Base-by-base conservation (phyloP, 1,284 basidiomycete species). In the Pascua sp. region DNA sequence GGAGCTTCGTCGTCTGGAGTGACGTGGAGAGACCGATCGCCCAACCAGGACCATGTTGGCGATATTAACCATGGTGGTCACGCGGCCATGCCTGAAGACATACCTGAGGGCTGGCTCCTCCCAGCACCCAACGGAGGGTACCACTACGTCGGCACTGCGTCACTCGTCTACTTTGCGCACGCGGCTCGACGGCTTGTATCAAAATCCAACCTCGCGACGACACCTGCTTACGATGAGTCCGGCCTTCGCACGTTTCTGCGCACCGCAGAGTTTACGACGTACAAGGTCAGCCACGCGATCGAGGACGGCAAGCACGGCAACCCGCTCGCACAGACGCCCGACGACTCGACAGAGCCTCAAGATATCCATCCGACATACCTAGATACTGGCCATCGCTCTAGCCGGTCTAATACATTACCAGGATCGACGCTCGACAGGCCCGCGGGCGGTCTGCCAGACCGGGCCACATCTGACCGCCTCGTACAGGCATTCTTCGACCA, bases 101-200 rank as follows among this genome's bases (percentile, higher is more conserved):
- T 59, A 24, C 64, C 64, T 10, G 64, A 65, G 47, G 64, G 64
- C 10, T 55, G 59, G 50, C 53, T 65, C 9, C 55, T 65, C 18
- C 57, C 64, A 1, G 61, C 59, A 3, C 61, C 64, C 1, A 36
- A 57, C 42, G 64, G 63, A 4, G 63, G 64, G 4, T 39, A 59
- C 44, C 59, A 61, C 44, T 65, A 65, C 32, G 55, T 65, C 50
- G 64, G 64, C 1, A 44, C 64, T 2, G 54, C 64, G 13, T 59
- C 56, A 8, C 52, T 57, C 7, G 41, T 65, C 42, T 57, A 53
- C n/a, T 65, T 65, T 42, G 61, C 64, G 1, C 39, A 47, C 10
- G 39, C 40, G 16, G 59, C 44, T 11, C 56, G 61, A 2, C 24
- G 50, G 8, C 55, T 65, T 1, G 59, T 65, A 8, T 45, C 51